A percentile compares a stretch with the other conserved stretches of the same genome.
These are phyloP conservation scores for Aureobasidium vineae DNA, from an alignment of 2,329 filamentous ascomycete species.

Conservation along the genomic window DNA sequence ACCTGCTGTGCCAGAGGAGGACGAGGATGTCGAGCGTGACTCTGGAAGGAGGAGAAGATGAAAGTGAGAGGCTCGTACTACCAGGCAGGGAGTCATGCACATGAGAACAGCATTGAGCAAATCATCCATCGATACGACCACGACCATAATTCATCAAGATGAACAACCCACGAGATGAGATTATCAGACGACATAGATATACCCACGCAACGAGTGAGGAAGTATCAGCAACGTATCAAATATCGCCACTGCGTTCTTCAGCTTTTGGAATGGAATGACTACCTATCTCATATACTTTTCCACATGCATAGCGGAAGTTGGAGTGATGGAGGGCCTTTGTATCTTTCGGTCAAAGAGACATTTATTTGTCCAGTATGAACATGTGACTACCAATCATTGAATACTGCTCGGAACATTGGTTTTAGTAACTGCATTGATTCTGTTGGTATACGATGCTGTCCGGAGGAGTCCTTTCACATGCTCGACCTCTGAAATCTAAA, in stretches of 20 bases:
- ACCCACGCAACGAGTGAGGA: background rate
- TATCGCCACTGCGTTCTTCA: background rate
- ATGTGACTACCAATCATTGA: no score
- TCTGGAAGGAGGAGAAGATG: constrained; percentile 13
- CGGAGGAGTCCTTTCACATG: background rate
- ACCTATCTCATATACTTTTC: background rate
- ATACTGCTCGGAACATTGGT: background rate
- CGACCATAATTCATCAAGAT: background rate
- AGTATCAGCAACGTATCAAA: background rate
- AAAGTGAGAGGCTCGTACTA: background rate
- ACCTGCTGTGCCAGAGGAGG: constrained; percentile 68
- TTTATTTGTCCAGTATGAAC: no score
- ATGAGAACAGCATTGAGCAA: background rate
- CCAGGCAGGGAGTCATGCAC: background rate
- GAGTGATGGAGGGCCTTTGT: background rate
- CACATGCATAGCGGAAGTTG: background rate
- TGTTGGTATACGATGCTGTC: background rate
- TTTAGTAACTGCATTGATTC: background rate
- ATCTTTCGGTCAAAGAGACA: background rate
- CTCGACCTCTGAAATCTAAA: background rate
- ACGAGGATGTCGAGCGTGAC: constrained; percentile 47
- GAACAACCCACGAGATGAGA: background rate
- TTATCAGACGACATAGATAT: background rate
- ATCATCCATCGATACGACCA: background rate
- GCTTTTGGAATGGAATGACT: background rate